Base-by-base conservation (phyloP, 768 basidiomycete species). In the Collybia mongolica region DNA sequence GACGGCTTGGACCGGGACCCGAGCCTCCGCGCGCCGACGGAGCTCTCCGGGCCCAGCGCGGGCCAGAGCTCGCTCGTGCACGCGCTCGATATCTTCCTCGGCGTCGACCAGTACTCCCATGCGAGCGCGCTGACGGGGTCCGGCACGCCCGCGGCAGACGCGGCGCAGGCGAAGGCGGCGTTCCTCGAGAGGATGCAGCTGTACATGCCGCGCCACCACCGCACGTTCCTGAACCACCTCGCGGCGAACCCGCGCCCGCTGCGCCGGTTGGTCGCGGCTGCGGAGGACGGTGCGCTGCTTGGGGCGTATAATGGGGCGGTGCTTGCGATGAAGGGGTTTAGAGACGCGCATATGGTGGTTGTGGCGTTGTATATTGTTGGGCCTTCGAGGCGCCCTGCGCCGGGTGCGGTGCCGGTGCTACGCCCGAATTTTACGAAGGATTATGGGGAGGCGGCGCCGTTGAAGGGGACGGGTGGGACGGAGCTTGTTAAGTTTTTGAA, bases 201-300 rank as follows among this genome's bases (percentile, higher is more conserved):
- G 6, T 93, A 93, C 67, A 93, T 93, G 91, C 89, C 91, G 5
- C 76, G 81, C 9, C 81, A 84, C 55, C 90, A 93, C 61, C 84
- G 89, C 22, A 70, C 79, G n/a, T 93, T 92, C 69, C 70, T 93
- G 22, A 72, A 71, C 45, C 87, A 91, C 62, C 79, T 93, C 22
- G 64, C 74, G 8, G 63, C 70, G 9, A 81, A 77, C 49, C 83
- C 83, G 2, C 77, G 84, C 1, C 80, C 84, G 0, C 68, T 91
- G 11, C 79, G 89, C 26, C 62, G 66, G 15, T 68, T 90, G 28
- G 83, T 88, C 5, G 46, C 55, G 23, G 54, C 52, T 14, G 44
- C 55, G 22, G 52, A 53, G 6, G 61, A 72, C 37, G 52, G 56
- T 0, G 51, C 63, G 41, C 64, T 83, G 26, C 62, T 70, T 9